Evolutionary conservation across 306 rosid species (phyloP).

Genomic region (Fragaria nilgerrensis): DNA sequence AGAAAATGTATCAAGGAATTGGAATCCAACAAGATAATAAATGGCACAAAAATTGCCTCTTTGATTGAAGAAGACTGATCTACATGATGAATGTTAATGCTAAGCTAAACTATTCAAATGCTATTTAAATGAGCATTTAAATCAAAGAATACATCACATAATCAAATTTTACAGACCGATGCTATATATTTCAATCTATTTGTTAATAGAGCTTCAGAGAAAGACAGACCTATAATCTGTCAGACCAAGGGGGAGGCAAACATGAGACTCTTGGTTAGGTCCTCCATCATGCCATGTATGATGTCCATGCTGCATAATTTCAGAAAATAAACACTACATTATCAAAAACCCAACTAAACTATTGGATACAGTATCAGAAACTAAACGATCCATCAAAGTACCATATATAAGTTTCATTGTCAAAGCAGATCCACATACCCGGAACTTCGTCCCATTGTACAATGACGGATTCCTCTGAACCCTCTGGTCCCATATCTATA

Average conservation of each 20-base stretch:
- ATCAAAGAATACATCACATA: not conserved
- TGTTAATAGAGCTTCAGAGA: constrained; percentile 4
- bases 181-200: not conserved
- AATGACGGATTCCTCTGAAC: constrained; percentile 55
- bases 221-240: constrained; percentile 82
- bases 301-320: constrained; percentile 67
- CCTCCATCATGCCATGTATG: constrained; percentile 29
- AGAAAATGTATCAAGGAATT: not conserved
- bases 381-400: constrained; percentile 6
- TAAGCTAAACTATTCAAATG: not conserved
- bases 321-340: not conserved
- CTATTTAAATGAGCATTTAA: not conserved
- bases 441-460: constrained; percentile 76
- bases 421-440: constrained; percentile 46
- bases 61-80: not conserved
- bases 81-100: not conserved
- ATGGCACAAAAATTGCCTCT: not conserved
- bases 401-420: not conserved
- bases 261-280: constrained; percentile 42
- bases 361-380: not conserved
- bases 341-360: constrained; percentile 9
- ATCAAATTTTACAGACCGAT: not conserved
- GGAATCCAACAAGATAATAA: not conserved
- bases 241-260: constrained; percentile 80
- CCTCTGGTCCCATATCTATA: constrained; percentile 80